phyloP scores from a whole-genome alignment of 176 grass and related monocot species.

The Phoenix roebelenii region DNA sequence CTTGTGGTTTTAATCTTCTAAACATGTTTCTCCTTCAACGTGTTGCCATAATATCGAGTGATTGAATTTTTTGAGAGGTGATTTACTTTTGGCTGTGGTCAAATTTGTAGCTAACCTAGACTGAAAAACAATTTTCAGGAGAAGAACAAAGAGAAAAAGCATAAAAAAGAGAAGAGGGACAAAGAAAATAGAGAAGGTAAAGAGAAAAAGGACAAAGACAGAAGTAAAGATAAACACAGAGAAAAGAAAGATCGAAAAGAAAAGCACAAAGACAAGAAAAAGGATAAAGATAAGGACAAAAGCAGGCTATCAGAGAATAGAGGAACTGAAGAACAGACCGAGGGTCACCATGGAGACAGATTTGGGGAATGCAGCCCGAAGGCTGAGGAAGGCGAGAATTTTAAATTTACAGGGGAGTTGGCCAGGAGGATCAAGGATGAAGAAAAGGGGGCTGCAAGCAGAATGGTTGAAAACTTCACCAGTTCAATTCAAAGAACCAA shows the following conservation, averaged over 20 bases:
- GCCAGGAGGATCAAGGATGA: conserved; percentile 35
- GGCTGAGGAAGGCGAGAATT: conserved; percentile 35
- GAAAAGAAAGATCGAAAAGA: conserved; percentile 74
- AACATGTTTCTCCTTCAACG: too few relatives aligned
- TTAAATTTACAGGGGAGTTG: conserved; percentile 44
- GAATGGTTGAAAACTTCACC: conserved; percentile 32
- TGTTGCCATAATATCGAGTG: too few relatives aligned
- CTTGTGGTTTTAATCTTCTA: too few relatives aligned
- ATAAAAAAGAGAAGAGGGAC: conserved; percentile 60
- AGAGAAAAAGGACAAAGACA: conserved; percentile 63
- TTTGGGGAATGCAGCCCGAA: conserved; percentile 41
- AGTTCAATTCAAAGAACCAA: conserved; percentile 33
- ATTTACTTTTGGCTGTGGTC: too few relatives aligned
- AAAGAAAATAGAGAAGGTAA: conserved; percentile 65
- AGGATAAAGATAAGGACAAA: conserved; percentile 64
- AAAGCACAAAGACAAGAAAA: conserved; percentile 72
- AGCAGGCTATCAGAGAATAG: conserved; percentile 38
- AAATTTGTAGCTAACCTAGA: too few relatives aligned
- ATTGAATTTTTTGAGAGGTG: too few relatives aligned
- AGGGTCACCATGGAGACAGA: conserved; percentile 26
- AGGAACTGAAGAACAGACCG: conserved; percentile 20
- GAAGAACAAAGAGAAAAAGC: conserved; percentile 59
- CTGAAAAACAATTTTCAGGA: conserved; percentile 33
- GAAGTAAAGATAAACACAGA: conserved; percentile 61
- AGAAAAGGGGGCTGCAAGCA: conserved; percentile 31